Base-by-base conservation (phyloP, 345 rosid species). In the Brassica cretica region DNA sequence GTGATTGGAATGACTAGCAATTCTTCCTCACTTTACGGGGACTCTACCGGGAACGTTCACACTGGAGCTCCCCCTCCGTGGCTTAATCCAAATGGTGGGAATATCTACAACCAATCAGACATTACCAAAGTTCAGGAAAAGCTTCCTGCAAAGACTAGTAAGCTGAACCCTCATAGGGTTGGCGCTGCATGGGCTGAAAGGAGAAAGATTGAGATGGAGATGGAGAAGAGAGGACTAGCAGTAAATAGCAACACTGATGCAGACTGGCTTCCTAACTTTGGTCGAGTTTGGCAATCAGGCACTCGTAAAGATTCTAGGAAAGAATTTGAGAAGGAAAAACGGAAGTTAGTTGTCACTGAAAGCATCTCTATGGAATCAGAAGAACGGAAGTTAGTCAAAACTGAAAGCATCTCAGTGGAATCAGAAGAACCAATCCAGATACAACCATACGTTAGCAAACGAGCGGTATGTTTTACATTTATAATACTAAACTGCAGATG, bases 161-260 rank as follows among this genome's bases (percentile, higher is more conserved):
- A 89, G 75, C 81, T 93, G 85, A 89, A 95, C 70, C 97, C 94
- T 24, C 89, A 91, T 61, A 87, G 97, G 75, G 96, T 93, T 21
- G 98, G 99, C 5, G 97, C 96, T 78, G 97, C 94, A 11, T 95
- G 96, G 97, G 97, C 98, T 71, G 97, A 95, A 75, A 90, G 76
- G 85, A 88, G 96, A 84, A 89, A 93, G 86, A 80, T 86, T 53
- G 99, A 93, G 85, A 75, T 93, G 79, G 96, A 93, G 79, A 90
- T 80, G 93, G 98, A 92, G 88, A 84, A 83, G 82, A 89, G 83
- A 83, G 97, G 98, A 67, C 92, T 83, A 67, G 75, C 78, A 60
- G 81, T 74, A 63, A 85, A 80, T 78, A 79, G 79, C 73, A 85
- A 80, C 35, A 76, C 64, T 72, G 87, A 86, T 76, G 70, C 88